Evolutionary conservation across 179 eudicot genomes (phyloP), one percentile per base, ranked within the genome.

Genomic region (Beta corolliflora): DNA sequence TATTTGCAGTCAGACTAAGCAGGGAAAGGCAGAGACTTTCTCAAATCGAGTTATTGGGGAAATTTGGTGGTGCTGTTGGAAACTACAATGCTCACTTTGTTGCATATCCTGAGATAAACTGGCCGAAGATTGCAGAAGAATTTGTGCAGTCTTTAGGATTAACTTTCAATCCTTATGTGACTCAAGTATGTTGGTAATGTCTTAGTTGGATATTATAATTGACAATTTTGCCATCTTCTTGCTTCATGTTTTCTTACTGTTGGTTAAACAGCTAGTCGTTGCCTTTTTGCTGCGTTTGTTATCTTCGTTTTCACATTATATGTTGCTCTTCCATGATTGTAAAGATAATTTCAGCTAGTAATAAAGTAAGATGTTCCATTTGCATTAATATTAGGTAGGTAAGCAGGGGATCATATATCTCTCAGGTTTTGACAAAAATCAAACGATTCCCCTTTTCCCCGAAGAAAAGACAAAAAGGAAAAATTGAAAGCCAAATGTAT

Each of bases 1-100:
- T 92, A 61, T 91, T 92, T 88, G 95, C 92, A 13, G 82, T 88
- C 81, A 89, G 99, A 78, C 83, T 95, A 80, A 89, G 91, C 83
- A 85, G 89, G 82, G 95, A 93, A 86, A 84, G 90, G 78, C 81
- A 84, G 45, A 87, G 81, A 52, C 78, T 94, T 65, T 90, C 95
- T 65, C 82, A 88, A 81, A 83, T 88, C 56, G 89, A 92, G 79
- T 81, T 94, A 72, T 83, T 95, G 87, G 99, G 99, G 44, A 95
- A 95, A 83, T 92, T 95, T 91, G 97, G 95, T 80, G 97, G 98
- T 75, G 99, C 99, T 18, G 99, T 95, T 60, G 99, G 99, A 48
- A 96, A 96, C 81, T 94, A 96, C 77, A 96, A 96, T 86, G 99
- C 99, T 59, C 99, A 96, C 85, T 21, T 91, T 18, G 92, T 85